phyloP scores from a whole-genome alignment of 495 filamentous ascomycete species.

The Pyrenula aspistea region DNA sequence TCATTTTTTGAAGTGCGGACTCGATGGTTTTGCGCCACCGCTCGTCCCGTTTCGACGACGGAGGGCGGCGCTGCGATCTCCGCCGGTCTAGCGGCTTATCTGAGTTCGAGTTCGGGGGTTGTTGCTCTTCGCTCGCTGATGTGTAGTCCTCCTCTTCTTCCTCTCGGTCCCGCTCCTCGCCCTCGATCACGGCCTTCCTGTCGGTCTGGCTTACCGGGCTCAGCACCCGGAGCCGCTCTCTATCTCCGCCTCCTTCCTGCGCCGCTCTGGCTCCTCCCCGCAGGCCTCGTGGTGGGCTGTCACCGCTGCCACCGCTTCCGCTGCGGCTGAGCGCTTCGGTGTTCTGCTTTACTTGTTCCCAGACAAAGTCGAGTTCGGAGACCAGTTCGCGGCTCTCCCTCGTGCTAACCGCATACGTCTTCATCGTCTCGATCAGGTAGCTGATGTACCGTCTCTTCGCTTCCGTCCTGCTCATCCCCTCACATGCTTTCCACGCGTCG shows the following conservation, averaged over 20 bases:
- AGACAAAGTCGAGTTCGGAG: slow-evolving; percentile 92
- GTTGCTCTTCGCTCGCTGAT: slow-evolving; percentile 11
- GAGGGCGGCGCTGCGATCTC: slow-evolving; percentile 21
- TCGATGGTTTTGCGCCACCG: slow-evolving; percentile 79
- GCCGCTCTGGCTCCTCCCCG: slow-evolving; percentile 16
- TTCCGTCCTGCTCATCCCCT: slow-evolving; percentile 70
- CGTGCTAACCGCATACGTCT: slow-evolving; percentile 73
- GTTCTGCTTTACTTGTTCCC: slow-evolving; percentile 92
- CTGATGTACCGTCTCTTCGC: slow-evolving; percentile 91
- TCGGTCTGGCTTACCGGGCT: slow-evolving; percentile 75
- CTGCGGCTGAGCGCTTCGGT: slow-evolving; percentile 23
- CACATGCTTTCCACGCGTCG: slow-evolving; percentile 90
- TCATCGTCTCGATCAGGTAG: slow-evolving; percentile 92
- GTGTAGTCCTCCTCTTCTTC: slow-evolving; percentile 22
- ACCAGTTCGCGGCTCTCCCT: slow-evolving; percentile 80
- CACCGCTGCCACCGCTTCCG: slow-evolving; percentile 10
- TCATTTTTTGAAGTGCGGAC: slow-evolving; percentile 76
- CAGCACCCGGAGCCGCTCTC: slow-evolving; percentile 46
- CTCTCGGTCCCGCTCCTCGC: slow-evolving; percentile 22
- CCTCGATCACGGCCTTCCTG: slow-evolving; percentile 33
- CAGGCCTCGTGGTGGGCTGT: slow-evolving; percentile 19
- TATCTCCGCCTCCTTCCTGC: slow-evolving; percentile 8
- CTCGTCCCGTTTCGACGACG: slow-evolving; percentile 11
- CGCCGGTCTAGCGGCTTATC: slow-evolving; percentile 8
- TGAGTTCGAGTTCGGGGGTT: not conserved